Base-by-base conservation (phyloP, 2,329 filamentous ascomycete genomes). In the Metarhizium robertsii region DNA sequence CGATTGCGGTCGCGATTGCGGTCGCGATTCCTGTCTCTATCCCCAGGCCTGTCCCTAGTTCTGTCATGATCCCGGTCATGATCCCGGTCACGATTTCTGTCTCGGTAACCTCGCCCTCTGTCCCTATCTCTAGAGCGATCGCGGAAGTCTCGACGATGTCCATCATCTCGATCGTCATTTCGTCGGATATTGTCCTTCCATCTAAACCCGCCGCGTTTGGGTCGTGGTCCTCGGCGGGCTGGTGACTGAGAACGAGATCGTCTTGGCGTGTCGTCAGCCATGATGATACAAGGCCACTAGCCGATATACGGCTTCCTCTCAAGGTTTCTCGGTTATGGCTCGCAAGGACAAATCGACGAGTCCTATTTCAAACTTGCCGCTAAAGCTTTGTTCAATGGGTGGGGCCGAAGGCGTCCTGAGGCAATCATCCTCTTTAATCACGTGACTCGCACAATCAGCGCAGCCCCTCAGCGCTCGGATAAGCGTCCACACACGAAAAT, bases 161-260 rank as follows among this genome's bases (percentile, higher is more conserved):
- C 62, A 18, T 67, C 61, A 49, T 66, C 65, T 47, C 70, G 67
- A 18, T 76, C 72, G 42, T 71, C 68, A 6, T 66, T 67, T 58
- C 76, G 72, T 53, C 78, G 73, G 62, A 76, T 76, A 52, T 75
- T 79, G 53, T 81, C 79, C 62, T 85, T 85, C 74, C 78, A 84
- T 61, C 76, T 77, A 61, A 85, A 81, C 10, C 80, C 79, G 4
- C 78, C 56, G 25, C 58, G 76, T 50, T 60, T 64, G 38, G 61
- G 57, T 36, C 60, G 64, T 8, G 63, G 61, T 1, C 60, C 59
- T 3, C 61, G 58, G 10, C 63, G 61, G 1, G 59, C 42, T 4
- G 67, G 67, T 2, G 66, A 68, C 20, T 63, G 57, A 20, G 66
- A 65, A 46, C 64, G 61, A 42, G 60, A 61, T 55, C 62, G 58